Conservation (phyloP, 495 filamentous ascomycete genomes). For the Podospora sp. region DNA sequence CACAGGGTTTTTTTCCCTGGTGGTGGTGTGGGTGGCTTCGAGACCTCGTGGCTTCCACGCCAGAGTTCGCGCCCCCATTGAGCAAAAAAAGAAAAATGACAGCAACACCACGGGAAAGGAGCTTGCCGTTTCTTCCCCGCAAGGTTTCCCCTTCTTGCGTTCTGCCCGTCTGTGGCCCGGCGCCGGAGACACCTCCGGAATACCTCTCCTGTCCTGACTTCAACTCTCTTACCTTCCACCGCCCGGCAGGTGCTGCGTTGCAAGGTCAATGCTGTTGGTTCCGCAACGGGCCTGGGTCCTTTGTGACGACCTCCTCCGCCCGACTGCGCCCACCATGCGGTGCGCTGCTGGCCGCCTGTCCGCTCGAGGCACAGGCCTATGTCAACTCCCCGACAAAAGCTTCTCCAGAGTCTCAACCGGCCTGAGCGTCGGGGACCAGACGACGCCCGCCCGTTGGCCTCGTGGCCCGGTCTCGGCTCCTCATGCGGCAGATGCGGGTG, state of each 20-base stretch:
- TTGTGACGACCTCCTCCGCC: background rate
- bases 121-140: no score
- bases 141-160: background rate
- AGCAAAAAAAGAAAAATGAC: background rate
- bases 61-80: background rate
- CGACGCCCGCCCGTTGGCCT: no score
- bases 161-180: background rate
- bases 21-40: background rate
- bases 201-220: no score
- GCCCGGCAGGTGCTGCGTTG: background rate
- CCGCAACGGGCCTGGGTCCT: background rate
- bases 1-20: background rate
- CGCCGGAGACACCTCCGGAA: no score
- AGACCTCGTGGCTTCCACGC: slow-evolving; percentile 7
- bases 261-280: background rate
- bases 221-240: background rate
- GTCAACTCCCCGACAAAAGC: no score
- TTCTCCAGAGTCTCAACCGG: no score
- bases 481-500: background rate
- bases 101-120: background rate
- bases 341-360: no score
- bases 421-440: no score
- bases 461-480: no score
- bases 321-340: background rate
- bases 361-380: no score